Evolutionary conservation across 495 filamentous ascomycete genomes (phyloP), one percentile per base, ranked within the genome.

Genomic region (Penicillium arizonense): DNA sequence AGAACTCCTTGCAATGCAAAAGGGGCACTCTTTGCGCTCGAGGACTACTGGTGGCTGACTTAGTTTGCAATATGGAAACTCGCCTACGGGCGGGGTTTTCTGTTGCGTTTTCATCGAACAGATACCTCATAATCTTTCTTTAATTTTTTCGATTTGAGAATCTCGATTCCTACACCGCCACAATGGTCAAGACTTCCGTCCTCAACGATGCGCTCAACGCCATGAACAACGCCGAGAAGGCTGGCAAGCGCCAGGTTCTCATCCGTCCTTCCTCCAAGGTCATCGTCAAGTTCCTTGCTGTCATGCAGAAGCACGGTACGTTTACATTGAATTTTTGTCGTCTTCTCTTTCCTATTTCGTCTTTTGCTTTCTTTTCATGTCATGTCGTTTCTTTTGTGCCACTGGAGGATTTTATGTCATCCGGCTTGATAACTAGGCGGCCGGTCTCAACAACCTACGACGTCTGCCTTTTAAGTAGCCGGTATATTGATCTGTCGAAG

Each of bases 341-440:
- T 23, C 8, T 39, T 49, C 18, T 18, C 18, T 47, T 34, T 34
- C 47, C 2, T 57, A 47, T 56, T 34, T 36, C 43, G 14, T 39
- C 49, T 53, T 46, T 44, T 53, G 34, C 47, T 8, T 59, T 53
- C 53, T 32, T 32, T 47, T 21, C 34, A 50, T 53, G 32, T 20
- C 35, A 26, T 50, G 43, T 16, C 7, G 18, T 21, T 47, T 30
- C 14, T 55, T 33, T 40, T 43, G 12, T 30, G 28, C 35, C 12
- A 12, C 18, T 37, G 16, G 46, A 43, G 34, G 21, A 49, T 5
- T 23, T 49, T 44, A 48, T 47, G 46, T 28, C 50, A 52, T 74
- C 91, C 94, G 93, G 91, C 87, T 83, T 96, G 90, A 97, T 97
- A 97, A 97, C 94, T 97, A 95, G 92, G 88, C 87, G 83, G 86